Percentiles rank a stretch among this genome's conserved stretches.
phyloP scores from a whole-genome alignment of 2,329 filamentous ascomycete species.

The Phoma sp. region DNA sequence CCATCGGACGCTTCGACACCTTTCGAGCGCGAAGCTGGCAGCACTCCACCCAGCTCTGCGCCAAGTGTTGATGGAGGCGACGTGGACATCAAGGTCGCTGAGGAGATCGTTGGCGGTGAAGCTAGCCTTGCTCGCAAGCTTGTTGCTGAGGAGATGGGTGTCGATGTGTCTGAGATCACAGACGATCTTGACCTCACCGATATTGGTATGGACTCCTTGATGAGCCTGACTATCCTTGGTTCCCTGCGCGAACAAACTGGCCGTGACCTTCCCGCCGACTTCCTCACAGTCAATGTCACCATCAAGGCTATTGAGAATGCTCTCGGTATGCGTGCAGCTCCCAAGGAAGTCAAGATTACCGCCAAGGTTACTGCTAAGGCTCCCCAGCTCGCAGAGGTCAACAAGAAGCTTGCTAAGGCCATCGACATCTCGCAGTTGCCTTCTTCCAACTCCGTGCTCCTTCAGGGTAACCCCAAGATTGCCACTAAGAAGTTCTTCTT shows the following conservation, averaged over 20 bases:
- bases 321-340: slow-evolving; percentile 61
- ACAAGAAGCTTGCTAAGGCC: slow-evolving; percentile 51
- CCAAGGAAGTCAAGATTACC: slow-evolving; percentile 44
- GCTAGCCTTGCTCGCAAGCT: slow-evolving; percentile 56
- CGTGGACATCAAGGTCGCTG: slow-evolving; percentile 40
- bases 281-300: slow-evolving; percentile 66
- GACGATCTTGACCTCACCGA: slow-evolving; percentile 66
- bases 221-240: slow-evolving; percentile 59
- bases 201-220: slow-evolving; percentile 61
- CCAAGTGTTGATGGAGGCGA: slow-evolving; percentile 54
- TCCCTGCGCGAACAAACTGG: slow-evolving; percentile 59
- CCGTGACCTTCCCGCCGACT: slow-evolving; percentile 57
- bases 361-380: slow-evolving; percentile 28
- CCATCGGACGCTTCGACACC: slow-evolving; percentile 52
- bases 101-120: slow-evolving; percentile 44
- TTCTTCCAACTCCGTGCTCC: slow-evolving; percentile 61
- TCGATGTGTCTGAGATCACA: slow-evolving; percentile 63
- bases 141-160: slow-evolving; percentile 65
- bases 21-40: slow-evolving; percentile 48
- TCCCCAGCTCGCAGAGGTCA: slow-evolving; percentile 56
- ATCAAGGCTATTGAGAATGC: slow-evolving; percentile 70
- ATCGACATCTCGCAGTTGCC: slow-evolving; percentile 53
- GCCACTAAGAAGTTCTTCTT: slow-evolving; percentile 63
- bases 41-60: slow-evolving; percentile 57
- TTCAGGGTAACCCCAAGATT: slow-evolving; percentile 63